phyloP scores from a whole-genome alignment of 495 filamentous ascomycete species.

The Penicillium pulvis region DNA sequence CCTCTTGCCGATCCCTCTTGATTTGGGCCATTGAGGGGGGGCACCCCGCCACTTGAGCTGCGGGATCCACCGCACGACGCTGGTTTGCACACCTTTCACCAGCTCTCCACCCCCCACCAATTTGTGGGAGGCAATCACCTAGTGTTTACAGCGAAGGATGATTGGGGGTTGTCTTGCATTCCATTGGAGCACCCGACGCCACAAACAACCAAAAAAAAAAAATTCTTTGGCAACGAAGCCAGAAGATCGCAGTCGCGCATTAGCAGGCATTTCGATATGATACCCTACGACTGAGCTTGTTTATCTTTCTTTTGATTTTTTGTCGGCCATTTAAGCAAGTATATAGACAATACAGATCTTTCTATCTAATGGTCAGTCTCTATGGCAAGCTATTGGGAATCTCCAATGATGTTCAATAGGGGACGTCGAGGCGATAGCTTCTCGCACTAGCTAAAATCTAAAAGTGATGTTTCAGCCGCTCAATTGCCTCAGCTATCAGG shows the following conservation, averaged over 20 bases:
- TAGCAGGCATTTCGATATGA: conserved; percentile 55
- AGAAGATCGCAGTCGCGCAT: conserved; percentile 48
- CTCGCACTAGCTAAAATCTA: neutral
- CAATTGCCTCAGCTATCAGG: neutral
- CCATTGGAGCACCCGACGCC: conserved; percentile 22
- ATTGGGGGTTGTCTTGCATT: conserved; percentile 15
- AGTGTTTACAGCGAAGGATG: neutral
- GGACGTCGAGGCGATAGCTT: neutral
- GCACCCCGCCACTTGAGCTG: neutral
- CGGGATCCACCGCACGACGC: conserved; percentile 6
- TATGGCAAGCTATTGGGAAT: neutral
- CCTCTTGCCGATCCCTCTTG: conserved; percentile 3
- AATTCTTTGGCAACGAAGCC: conserved; percentile 28
- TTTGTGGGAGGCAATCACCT: neutral
- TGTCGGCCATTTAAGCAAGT: conserved; percentile 17
- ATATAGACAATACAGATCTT: conserved; percentile 27
- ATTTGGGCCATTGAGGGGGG: conserved; percentile 5
- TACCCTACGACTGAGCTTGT: conserved; percentile 52
- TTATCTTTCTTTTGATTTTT: conserved; percentile 21
- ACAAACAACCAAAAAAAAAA: conserved; percentile 26
- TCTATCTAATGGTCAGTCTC: conserved; percentile 5
- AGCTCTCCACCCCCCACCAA: conserved; percentile 1
- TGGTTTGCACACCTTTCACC: neutral
- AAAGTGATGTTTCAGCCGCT: conserved; percentile 16
- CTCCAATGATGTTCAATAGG: neutral